Percentiles rank a stretch among this genome's conserved stretches.
These are phyloP conservation scores for Lenwebbia sp. DNA, from an alignment of 345 rosid genomes.

Conservation along the genomic window DNA sequence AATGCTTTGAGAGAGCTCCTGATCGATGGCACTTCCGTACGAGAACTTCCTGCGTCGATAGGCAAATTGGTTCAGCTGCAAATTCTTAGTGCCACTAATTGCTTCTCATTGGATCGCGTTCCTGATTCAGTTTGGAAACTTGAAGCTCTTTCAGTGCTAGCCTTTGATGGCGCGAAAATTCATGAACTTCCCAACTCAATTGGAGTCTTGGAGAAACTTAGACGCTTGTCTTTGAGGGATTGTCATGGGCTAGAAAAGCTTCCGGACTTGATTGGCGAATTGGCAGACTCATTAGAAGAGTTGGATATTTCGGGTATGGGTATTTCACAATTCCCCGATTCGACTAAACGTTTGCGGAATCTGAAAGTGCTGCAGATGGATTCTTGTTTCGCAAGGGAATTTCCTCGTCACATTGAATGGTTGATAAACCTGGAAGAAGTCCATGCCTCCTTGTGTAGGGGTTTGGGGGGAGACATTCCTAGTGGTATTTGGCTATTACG, in stretches of 20 bases:
- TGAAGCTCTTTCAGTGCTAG: background rate
- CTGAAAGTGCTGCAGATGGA: too few relatives aligned
- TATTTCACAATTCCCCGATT: too few relatives aligned
- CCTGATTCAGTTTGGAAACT: background rate
- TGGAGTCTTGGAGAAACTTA: accelerated
- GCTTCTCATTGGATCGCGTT: background rate
- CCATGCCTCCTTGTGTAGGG: too few relatives aligned
- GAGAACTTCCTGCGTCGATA: background rate
- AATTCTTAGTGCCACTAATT: background rate
- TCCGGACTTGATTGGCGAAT: too few relatives aligned
- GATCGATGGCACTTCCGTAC: accelerated
- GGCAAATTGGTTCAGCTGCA: accelerated
- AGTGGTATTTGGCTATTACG: too few relatives aligned
- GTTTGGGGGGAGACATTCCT: too few relatives aligned
- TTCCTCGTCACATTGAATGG: too few relatives aligned
- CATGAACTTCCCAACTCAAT: background rate
- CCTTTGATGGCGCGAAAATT: background rate
- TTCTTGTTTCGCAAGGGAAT: too few relatives aligned
- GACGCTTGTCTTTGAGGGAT: background rate
- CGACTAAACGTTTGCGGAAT: too few relatives aligned
- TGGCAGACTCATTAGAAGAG: too few relatives aligned
- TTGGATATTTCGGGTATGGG: too few relatives aligned
- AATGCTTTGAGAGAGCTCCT: background rate
- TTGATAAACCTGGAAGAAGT: too few relatives aligned
- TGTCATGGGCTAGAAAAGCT: background rate